phyloP scores from a whole-genome alignment of 257 asterid genomes.

The Pogostemon cablin region DNA sequence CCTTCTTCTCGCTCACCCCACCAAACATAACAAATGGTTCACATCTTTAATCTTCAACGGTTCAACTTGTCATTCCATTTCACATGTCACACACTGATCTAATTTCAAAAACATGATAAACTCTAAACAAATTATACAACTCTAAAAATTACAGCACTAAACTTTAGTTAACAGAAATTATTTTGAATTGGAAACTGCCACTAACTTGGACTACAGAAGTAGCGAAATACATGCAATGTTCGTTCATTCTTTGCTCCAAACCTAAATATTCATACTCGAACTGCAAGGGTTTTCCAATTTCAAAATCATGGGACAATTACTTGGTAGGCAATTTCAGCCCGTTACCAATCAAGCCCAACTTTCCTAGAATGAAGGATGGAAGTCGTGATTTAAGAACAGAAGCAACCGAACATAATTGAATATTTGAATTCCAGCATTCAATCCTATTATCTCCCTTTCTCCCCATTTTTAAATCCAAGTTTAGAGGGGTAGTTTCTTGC shows the following conservation, averaged over 20 bases:
- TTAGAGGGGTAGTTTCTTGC: too few relatives aligned
- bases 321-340: too few relatives aligned
- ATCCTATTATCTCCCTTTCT: too few relatives aligned
- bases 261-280: background rate
- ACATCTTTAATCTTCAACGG: background rate
- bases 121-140: background rate
- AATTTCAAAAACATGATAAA: background rate
- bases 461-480: too few relatives aligned
- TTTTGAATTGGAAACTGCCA: background rate
- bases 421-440: too few relatives aligned
- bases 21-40: background rate
- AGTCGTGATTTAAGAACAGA: too few relatives aligned
- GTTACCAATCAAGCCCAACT: too few relatives aligned
- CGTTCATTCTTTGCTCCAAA: background rate
- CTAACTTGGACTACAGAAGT: slow-evolving; percentile 9
- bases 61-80: background rate
- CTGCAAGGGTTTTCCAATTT: background rate
- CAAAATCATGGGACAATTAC: too few relatives aligned
- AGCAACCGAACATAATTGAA: too few relatives aligned
- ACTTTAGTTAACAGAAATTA: background rate
- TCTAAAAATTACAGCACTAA: background rate
- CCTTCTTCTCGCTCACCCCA: background rate
- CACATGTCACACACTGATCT: slow-evolving; percentile 1
- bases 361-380: too few relatives aligned
- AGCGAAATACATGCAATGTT: background rate